These are phyloP conservation scores for Cinnamomum chago DNA, from an alignment of 164 flowering plant genomes.

Conservation along the genomic window DNA sequence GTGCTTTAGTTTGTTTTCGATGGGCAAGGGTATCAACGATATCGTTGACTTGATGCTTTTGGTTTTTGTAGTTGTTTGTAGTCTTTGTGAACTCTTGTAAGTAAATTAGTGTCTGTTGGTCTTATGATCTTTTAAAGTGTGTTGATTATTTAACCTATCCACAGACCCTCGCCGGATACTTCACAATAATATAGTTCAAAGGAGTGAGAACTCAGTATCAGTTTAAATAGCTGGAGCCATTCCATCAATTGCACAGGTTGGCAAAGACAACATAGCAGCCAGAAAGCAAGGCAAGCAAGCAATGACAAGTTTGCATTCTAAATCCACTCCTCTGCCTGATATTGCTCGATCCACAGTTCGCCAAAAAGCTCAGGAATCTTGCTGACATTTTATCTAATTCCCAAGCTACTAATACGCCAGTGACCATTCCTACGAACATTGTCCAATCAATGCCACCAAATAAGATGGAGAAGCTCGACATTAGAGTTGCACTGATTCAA, in stretches of 20 bases:
- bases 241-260: slow-evolving; percentile 20
- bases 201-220: slow-evolving; percentile 44
- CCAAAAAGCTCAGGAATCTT: slow-evolving; percentile 65
- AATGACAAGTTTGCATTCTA: slow-evolving; percentile 31
- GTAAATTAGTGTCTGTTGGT: no score
- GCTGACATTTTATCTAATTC: slow-evolving; percentile 57
- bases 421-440: slow-evolving; percentile 24
- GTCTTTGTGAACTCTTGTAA: background rate
- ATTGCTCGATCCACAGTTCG: slow-evolving; percentile 55
- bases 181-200: slow-evolving; percentile 43
- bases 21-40: background rate
- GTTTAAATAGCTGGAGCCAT: slow-evolving; percentile 21
- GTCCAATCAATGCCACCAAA: slow-evolving; percentile 28
- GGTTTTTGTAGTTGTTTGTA: background rate
- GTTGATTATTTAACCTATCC: background rate
- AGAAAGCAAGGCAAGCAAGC: slow-evolving; percentile 38
- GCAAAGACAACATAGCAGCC: slow-evolving; percentile 27
- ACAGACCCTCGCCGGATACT: slow-evolving; percentile 87
- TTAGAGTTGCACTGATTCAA: slow-evolving; percentile 20
- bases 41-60: background rate
- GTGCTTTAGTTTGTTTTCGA: background rate
- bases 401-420: slow-evolving; percentile 26
- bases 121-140: no score
- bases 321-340: slow-evolving; percentile 42
- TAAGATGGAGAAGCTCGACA: slow-evolving; percentile 24